These are phyloP conservation scores for Tetracladium maxilliforme DNA, from an alignment of 2,329 filamentous ascomycete species.

Conservation along the genomic window DNA sequence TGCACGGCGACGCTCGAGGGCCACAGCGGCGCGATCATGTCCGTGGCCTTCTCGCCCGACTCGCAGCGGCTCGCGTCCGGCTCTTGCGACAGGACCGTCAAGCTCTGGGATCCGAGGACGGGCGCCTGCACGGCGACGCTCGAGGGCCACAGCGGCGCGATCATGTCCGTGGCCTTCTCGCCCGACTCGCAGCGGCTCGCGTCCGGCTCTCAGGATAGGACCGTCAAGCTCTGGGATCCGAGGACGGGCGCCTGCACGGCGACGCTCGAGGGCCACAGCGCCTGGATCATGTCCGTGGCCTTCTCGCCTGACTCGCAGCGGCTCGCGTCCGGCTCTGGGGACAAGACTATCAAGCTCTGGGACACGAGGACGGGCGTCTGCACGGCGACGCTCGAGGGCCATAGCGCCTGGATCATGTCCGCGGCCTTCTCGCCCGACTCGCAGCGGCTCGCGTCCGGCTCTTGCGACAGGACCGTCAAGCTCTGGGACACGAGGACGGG, in stretches of 20 bases:
- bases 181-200: slow-evolving; percentile 1
- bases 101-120: slow-evolving; percentile 3
- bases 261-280: too few species aligned
- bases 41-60: slow-evolving; percentile 3
- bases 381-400: neutral
- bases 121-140: slow-evolving; percentile 1
- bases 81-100: slow-evolving; percentile 2
- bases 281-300: slow-evolving; percentile 3
- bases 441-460: slow-evolving; percentile 2
- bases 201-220: slow-evolving; percentile 2
- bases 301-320: slow-evolving; percentile 6
- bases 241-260: slow-evolving; percentile 1
- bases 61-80: slow-evolving; percentile 2
- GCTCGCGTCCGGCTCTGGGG: slow-evolving; percentile 2
- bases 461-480: slow-evolving; percentile 2
- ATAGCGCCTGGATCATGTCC: slow-evolving; percentile 3
- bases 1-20: neutral
- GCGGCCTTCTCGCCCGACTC: slow-evolving; percentile 3
- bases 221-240: slow-evolving; percentile 2
- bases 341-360: slow-evolving; percentile 2
- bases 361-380: neutral
- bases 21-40: slow-evolving; percentile 3
- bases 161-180: slow-evolving; percentile 3
- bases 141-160: neutral
- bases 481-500: slow-evolving; percentile 3